phyloP scores from a whole-genome alignment of 163 green algal genomes.

The Scenedesmus sp. region DNA sequence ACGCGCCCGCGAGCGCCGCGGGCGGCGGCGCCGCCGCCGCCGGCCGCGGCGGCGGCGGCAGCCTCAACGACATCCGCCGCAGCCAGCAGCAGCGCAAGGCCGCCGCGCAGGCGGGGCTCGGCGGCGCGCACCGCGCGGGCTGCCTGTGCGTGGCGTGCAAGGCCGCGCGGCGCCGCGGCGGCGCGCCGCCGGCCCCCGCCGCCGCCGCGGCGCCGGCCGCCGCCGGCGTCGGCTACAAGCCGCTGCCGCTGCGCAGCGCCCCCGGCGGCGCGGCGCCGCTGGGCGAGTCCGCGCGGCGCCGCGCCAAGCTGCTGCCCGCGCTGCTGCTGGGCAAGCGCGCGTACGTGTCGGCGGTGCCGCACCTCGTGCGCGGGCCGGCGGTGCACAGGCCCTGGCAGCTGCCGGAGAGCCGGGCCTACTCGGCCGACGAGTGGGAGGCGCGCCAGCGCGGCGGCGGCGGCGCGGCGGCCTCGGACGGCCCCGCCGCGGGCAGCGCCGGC shows the following conservation, averaged over 20 bases:
- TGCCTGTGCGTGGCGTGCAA: constrained; percentile 89
- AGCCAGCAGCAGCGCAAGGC: constrained; percentile 2
- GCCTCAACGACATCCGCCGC: constrained; percentile 39
- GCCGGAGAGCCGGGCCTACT: constrained; percentile 56
- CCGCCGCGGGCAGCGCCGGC: not conserved
- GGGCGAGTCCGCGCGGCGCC: not conserved
- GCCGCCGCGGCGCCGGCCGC: too few relatives aligned
- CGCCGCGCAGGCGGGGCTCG: not conserved
- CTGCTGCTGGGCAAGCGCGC: constrained; percentile 77
- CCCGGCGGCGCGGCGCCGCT: too few relatives aligned
- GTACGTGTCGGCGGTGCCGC: constrained; percentile 73
- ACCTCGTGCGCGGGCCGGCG: constrained; percentile 58
- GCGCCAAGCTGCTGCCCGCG: not conserved
- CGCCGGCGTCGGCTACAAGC: too few relatives aligned
- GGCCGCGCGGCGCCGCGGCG: constrained; percentile 59
- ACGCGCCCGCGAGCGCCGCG: constrained; percentile 14
- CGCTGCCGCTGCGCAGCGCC: too few relatives aligned
- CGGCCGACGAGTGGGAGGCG: constrained; percentile 53
- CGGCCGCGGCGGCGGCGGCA: not conserved
- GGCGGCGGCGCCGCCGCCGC: not conserved
- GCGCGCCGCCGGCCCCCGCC: not conserved
- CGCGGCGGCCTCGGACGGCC: not conserved
- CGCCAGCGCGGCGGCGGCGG: constrained; percentile 9
- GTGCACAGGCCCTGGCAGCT: constrained; percentile 51
- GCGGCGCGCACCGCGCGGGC: constrained; percentile 58